Evolutionary conservation across 192 early-diverging fungal genomes (phyloP).

Genomic region (Backusella australiensis): DNA sequence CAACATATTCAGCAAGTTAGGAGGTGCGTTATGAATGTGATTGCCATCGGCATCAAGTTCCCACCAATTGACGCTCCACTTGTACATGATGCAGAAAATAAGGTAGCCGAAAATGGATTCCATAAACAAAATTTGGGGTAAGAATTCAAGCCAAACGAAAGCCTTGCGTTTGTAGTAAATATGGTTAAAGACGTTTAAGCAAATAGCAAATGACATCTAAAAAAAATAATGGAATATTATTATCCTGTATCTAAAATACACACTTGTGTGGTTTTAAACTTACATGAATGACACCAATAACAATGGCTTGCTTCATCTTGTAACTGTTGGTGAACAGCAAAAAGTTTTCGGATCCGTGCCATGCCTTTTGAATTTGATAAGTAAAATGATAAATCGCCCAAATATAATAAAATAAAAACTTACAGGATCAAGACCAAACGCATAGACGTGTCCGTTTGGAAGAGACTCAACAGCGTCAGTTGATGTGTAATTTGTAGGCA

Average conservation of each 20-base stretch:
- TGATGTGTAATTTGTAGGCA: constrained; percentile 60
- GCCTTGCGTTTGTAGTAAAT: constrained; percentile 81
- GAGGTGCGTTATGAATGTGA: constrained; percentile 70
- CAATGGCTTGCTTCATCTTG: constrained; percentile 99
- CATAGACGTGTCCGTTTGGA: constrained; percentile 63
- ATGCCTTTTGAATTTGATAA: constrained; percentile 36
- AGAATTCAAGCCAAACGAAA: constrained; percentile 82
- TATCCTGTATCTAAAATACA: too few species aligned
- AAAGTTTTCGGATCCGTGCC: constrained; percentile 92
- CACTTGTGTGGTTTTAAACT: background rate
- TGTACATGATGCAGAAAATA: constrained; percentile 88
- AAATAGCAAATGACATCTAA: constrained; percentile 89
- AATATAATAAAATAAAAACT: background rate
- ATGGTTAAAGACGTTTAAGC: constrained; percentile 88
- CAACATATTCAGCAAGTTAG: constrained; percentile 94
- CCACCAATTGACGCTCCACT: constrained; percentile 95
- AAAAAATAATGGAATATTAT: background rate
- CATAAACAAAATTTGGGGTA: constrained; percentile 96
- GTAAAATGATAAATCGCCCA: too few species aligned
- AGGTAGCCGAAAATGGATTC: constrained; percentile 96
- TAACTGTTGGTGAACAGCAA: constrained; percentile 98
- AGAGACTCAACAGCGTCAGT: constrained; percentile 60
- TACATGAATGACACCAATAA: constrained; percentile 88
- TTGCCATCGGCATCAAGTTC: constrained; percentile 66
- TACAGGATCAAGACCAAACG: constrained; percentile 84